Evolutionary conservation across 208 protist species (phyloP).

Genomic region (Leishmania martiniquensis): DNA sequence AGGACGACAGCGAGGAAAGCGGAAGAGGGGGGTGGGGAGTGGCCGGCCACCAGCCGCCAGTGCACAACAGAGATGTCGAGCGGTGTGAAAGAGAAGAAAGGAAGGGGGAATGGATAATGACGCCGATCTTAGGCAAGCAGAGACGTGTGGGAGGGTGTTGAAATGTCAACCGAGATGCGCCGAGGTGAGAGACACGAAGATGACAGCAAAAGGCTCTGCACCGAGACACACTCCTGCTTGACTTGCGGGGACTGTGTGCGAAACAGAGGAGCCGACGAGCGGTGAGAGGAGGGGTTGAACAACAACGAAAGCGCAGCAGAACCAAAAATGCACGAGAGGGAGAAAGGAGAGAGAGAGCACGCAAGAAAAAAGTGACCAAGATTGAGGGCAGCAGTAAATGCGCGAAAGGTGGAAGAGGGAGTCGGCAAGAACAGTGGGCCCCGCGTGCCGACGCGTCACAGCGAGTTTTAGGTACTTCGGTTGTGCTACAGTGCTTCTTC

Average conservation of each 20-base stretch:
- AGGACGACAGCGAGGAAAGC: background rate
- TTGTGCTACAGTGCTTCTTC: background rate
- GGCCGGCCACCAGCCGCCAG: background rate
- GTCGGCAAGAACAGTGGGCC: background rate
- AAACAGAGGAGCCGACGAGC: background rate
- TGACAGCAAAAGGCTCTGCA: too few species aligned
- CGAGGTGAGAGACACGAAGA: background rate
- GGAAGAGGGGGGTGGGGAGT: background rate
- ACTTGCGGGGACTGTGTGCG: background rate
- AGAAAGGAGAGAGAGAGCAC: background rate
- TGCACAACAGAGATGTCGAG: background rate
- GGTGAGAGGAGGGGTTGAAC: background rate
- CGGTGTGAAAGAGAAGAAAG: background rate
- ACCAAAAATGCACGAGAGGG: background rate
- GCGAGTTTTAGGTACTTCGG: background rate
- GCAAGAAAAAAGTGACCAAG: too few species aligned
- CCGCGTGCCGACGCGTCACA: background rate
- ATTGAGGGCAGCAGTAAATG: background rate
- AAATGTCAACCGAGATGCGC: background rate
- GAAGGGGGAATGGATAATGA: background rate
- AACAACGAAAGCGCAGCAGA: background rate
- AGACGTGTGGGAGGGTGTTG: background rate
- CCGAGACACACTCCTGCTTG: background rate
- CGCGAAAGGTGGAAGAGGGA: background rate
- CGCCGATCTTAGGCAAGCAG: background rate